Percentiles rank a stretch among this genome's conserved stretches.
phyloP scores from a whole-genome alignment of 345 rosid species.

The Citrus reticulata region DNA sequence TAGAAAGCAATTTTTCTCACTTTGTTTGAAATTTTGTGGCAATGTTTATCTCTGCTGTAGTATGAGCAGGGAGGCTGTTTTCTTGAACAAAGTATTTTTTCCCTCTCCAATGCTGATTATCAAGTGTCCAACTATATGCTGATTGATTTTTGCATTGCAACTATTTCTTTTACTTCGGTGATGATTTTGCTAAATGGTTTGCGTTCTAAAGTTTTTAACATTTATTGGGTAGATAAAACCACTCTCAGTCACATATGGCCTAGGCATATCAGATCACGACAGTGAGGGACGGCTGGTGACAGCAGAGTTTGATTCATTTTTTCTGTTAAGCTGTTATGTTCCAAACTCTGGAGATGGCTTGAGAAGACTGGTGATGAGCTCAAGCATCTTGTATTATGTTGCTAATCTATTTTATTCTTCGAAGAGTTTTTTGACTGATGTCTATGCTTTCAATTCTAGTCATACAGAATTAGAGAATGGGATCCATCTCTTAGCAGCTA shows the following conservation, averaged over 20 bases:
- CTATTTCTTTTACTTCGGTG: background rate
- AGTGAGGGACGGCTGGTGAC: slow-evolving; percentile 86
- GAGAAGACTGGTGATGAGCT: slow-evolving; percentile 71
- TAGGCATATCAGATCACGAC: slow-evolving; percentile 78
- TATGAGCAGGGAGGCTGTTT: background rate
- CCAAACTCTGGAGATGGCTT: slow-evolving; percentile 98
- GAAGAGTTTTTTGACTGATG: slow-evolving; percentile 5
- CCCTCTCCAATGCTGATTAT: background rate
- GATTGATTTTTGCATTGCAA: background rate
- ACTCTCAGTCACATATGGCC: slow-evolving; percentile 73
- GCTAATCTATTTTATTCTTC: background rate
- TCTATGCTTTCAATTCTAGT: slow-evolving; percentile 34
- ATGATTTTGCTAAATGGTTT: background rate
- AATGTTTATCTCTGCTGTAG: background rate
- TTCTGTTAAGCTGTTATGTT: slow-evolving; percentile 64
- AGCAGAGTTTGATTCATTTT: slow-evolving; percentile 81
- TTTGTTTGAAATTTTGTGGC: background rate
- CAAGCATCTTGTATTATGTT: background rate
- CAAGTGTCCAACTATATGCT: background rate
- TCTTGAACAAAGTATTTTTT: background rate
- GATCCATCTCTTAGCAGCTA: slow-evolving; percentile 73
- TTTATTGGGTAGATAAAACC: slow-evolving; percentile 72
- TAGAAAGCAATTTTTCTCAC: background rate
- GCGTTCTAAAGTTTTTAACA: slow-evolving; percentile 1
- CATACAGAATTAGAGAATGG: slow-evolving; percentile 77